phyloP scores from a whole-genome alignment of 108 stramenopile species.

The Nitzschia sp. region DNA sequence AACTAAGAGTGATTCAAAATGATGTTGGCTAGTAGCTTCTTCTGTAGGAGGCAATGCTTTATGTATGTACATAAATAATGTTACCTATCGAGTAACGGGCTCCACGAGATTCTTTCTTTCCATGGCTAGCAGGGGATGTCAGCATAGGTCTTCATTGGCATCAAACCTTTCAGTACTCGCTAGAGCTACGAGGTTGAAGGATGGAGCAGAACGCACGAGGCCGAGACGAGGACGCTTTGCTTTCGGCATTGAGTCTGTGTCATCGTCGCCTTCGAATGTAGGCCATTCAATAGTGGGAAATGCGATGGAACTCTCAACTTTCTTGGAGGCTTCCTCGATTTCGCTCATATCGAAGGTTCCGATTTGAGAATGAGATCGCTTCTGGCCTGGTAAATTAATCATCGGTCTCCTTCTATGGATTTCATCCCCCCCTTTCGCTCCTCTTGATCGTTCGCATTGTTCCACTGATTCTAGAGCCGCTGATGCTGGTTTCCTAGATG shows the following conservation, averaged over 20 bases:
- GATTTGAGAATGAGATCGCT: background rate
- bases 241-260: background rate
- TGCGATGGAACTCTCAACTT: background rate
- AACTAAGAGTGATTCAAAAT: too few relatives aligned
- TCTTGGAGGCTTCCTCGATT: background rate
- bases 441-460: background rate
- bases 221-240: background rate
- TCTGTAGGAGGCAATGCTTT: too few relatives aligned
- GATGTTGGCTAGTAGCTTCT: too few relatives aligned
- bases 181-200: background rate
- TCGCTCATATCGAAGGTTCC: background rate
- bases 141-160: background rate
- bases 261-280: background rate
- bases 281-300: slow-evolving; percentile 6
- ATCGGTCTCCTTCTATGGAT: background rate
- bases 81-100: too few relatives aligned
- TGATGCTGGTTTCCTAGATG: background rate
- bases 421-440: background rate
- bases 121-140: too few relatives aligned
- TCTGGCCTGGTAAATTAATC: background rate
- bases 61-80: too few relatives aligned
- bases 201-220: background rate
- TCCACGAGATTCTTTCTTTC: too few relatives aligned
- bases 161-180: background rate
- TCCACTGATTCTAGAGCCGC: background rate